These are phyloP conservation scores for Rasamsonia emersonii DNA, from an alignment of 2,329 filamentous ascomycete species.

Conservation along the genomic window DNA sequence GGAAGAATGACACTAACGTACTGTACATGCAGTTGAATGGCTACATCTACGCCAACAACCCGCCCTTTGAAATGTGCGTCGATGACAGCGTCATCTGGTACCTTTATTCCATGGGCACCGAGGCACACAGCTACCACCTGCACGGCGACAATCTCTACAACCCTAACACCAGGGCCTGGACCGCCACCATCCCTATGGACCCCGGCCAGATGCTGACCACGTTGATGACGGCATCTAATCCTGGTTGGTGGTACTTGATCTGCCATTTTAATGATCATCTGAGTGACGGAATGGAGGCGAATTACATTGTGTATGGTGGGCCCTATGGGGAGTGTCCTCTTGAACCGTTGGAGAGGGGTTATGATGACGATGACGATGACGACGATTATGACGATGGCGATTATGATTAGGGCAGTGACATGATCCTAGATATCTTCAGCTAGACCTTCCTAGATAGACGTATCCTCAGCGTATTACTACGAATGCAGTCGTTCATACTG, in stretches of 20 bases:
- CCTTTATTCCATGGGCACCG: conserved; percentile 14
- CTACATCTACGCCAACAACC: conserved; percentile 20
- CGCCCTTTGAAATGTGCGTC: conserved; percentile 21
- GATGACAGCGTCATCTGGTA: conserved; percentile 24
- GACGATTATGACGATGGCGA: too few species aligned
- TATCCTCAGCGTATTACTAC: too few species aligned
- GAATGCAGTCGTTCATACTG: too few species aligned
- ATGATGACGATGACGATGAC: too few species aligned
- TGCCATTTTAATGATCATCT: conserved; percentile 10
- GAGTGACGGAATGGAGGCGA: conserved; percentile 7
- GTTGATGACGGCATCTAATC: conserved; percentile 16
- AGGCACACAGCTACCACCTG: conserved; percentile 20
- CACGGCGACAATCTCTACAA: conserved; percentile 19
- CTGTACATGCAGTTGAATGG: conserved; percentile 19
- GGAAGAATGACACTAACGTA: conserved; percentile 13
- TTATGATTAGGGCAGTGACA: too few species aligned
- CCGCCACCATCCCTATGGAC: conserved; percentile 13
- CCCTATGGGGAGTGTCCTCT: too few species aligned
- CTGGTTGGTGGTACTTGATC: conserved; percentile 12
- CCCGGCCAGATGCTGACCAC: conserved; percentile 18
- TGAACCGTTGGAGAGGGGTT: too few species aligned
- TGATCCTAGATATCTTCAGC: too few species aligned
- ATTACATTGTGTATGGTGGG: too few species aligned
- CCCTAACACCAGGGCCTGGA: conserved; percentile 10
- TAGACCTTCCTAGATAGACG: too few species aligned